Evolutionary conservation across 805 yeast genomes (phyloP).

Genomic region (Kodamaea fukazawae): DNA sequence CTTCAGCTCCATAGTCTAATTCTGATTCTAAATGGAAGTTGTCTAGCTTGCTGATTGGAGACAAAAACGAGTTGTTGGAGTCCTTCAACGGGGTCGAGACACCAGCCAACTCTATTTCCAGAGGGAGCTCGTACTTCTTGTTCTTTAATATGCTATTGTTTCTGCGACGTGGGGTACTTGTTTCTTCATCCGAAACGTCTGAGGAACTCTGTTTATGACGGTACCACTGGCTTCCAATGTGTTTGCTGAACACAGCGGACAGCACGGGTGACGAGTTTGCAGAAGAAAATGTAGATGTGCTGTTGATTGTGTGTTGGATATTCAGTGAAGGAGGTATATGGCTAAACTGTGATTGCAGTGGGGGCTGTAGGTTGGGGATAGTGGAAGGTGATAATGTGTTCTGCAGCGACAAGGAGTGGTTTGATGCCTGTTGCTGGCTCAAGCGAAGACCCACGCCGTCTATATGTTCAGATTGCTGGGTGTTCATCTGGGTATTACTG

Average conservation of each 20-base stretch:
- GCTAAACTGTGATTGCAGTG: conserved; percentile 7
- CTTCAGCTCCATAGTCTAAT: conserved; percentile 9
- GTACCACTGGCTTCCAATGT: conserved; percentile 11
- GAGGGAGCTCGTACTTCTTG: conserved; percentile 2
- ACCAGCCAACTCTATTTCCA: conserved; percentile 15
- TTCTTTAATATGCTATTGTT: background rate
- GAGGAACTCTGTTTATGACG: conserved; percentile 9
- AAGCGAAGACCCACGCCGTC: background rate
- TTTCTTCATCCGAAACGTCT: conserved; percentile 11
- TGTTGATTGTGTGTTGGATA: conserved; percentile 4
- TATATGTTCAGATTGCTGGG: background rate
- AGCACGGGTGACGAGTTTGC: conserved; percentile 4
- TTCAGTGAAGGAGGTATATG: conserved; percentile 7
- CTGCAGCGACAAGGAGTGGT: conserved; percentile 1
- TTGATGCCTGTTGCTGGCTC: conserved; percentile 2
- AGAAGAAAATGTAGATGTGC: conserved; percentile 5
- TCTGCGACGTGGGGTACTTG: conserved; percentile 2
- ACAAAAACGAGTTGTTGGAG: conserved; percentile 18
- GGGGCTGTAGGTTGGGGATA: conserved; percentile 14
- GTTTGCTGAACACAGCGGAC: background rate
- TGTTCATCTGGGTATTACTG: background rate
- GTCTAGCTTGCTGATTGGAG: conserved; percentile 37
- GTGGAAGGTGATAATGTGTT: conserved; percentile 3
- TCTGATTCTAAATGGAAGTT: conserved; percentile 29
- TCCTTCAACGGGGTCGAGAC: conserved; percentile 25